Evolutionary conservation across 75 land plant species (phyloP).

Genomic region (Pseudotsuga menziesii): DNA sequence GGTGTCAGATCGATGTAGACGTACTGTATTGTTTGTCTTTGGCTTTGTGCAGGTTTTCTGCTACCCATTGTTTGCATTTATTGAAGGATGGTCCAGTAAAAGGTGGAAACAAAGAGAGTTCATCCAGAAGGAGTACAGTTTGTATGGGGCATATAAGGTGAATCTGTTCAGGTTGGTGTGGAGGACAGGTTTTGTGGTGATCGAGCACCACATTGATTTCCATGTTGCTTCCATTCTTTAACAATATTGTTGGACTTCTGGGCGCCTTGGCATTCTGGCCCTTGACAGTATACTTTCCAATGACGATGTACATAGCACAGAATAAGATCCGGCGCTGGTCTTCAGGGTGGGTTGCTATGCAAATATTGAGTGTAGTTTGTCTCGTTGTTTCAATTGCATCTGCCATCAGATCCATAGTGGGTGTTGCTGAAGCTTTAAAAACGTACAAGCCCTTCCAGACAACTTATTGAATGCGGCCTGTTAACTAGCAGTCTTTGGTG

Average conservation of each 20-base stretch:
- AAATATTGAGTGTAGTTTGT: slow-evolving; percentile 13
- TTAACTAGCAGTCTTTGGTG: too few species aligned
- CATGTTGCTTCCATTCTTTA: slow-evolving; percentile 77
- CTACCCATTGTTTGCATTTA: slow-evolving; percentile 52
- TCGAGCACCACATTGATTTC: slow-evolving; percentile 55
- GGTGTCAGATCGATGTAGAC: too few species aligned
- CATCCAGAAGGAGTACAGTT: slow-evolving; percentile 22
- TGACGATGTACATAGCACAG: slow-evolving; percentile 23
- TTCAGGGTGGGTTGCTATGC: slow-evolving; percentile 16
- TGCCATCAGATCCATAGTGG: slow-evolving; percentile 30
- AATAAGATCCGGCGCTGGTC: slow-evolving; percentile 1
- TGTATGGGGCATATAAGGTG: slow-evolving; percentile 6
- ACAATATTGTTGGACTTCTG: slow-evolving; percentile 57
- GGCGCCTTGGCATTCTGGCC: slow-evolving; percentile 23
- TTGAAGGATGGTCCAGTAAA: slow-evolving; percentile 24
- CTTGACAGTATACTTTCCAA: slow-evolving; percentile 28
- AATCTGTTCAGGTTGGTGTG: slow-evolving; percentile 50
- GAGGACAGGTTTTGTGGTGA: slow-evolving; percentile 58
- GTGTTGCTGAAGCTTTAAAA: slow-evolving; percentile 18
- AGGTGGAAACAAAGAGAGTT: slow-evolving; percentile 19
- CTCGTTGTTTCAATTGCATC: slow-evolving; percentile 34
- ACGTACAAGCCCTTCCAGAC: slow-evolving; percentile 15
- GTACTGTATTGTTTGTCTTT: not conserved
- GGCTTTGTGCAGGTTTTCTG: slow-evolving; percentile 27
- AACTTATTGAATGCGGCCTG: not conserved